Percentiles rank a stretch among this genome's conserved stretches.
These are phyloP conservation scores for Parascedosporium putredinis DNA, from an alignment of 2,329 filamentous ascomycete genomes.

Conservation along the genomic window DNA sequence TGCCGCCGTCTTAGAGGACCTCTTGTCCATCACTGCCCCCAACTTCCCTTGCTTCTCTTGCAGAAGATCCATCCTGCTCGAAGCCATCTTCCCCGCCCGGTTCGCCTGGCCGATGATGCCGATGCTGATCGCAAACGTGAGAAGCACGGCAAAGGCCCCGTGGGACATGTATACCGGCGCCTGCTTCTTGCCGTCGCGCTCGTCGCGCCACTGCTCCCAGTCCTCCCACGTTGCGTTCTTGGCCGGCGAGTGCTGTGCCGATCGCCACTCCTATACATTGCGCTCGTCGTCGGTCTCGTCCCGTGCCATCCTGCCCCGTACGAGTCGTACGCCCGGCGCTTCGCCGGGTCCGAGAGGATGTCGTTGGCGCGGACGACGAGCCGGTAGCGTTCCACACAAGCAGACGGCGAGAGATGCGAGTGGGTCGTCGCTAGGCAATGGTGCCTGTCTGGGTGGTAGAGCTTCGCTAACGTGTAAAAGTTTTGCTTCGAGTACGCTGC, in stretches of 20 bases:
- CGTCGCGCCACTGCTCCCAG: slow-evolving; percentile 72
- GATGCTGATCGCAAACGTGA: slow-evolving; percentile 55
- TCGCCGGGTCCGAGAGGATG: slow-evolving; percentile 71
- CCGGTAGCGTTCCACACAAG: slow-evolving; percentile 73
- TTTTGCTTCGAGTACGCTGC: slow-evolving; percentile 70
- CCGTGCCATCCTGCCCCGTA: slow-evolving; percentile 73
- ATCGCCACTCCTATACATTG: slow-evolving; percentile 36
- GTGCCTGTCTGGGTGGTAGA: slow-evolving; percentile 77
- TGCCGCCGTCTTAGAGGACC: slow-evolving; percentile 37
- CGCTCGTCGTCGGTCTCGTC: slow-evolving; percentile 39
- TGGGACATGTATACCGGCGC: slow-evolving; percentile 64
- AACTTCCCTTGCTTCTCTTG: slow-evolving; percentile 56
- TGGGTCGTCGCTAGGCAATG: slow-evolving; percentile 12
- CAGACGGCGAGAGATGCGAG: slow-evolving; percentile 2
- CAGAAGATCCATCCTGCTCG: slow-evolving; percentile 54
- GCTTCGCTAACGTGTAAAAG: slow-evolving; percentile 87
- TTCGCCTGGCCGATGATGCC: slow-evolving; percentile 64
- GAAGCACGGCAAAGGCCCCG: slow-evolving; percentile 60
- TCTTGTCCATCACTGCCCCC: slow-evolving; percentile 43
- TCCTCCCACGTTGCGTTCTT: slow-evolving; percentile 95
- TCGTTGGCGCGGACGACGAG: slow-evolving; percentile 80
- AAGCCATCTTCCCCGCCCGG: slow-evolving; percentile 52
- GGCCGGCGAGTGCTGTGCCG: slow-evolving; percentile 30
- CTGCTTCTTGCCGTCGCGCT: slow-evolving; percentile 38
- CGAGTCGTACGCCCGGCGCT: slow-evolving; percentile 70